Base-by-base conservation (phyloP, 73 alveolate genomes). In the Uronychia setigera region DNA sequence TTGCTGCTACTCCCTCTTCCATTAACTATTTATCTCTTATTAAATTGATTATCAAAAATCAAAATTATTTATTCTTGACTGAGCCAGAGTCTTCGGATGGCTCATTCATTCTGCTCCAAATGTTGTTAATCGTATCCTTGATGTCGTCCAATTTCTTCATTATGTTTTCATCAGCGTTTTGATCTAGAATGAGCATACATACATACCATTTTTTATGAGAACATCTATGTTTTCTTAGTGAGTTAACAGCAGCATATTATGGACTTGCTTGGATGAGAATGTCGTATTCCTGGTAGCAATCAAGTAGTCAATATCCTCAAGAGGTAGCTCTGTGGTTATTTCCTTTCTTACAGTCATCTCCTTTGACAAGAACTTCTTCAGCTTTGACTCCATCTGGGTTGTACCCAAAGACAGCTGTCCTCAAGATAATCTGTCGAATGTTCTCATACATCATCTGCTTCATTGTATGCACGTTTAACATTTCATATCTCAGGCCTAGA, bases 251-350 rank as follows among this genome's bases (percentile, higher is more conserved):
- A 46, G 19, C n/a, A 46, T 46, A 19, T 46, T 46, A 19, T 46
- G 67, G 67, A 46, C 67, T 46, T 46, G 67, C 67, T 46, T n/a
- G n/a, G n/a, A n/a, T n/a, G n/a, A n/a, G n/a, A n/a, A n/a, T 46
- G 5, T 46, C 67, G 67, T 46, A 5, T 5, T 46, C n/a, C 67
- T 19, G 5, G 67, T 46, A 11, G 67, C 19, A 11, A 5, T 46
- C 67, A 11, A 46, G 67, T 11, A 46, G 67, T n/a, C n/a, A n/a
- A n/a, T n/a, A n/a, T 19, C 19, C 67, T 46, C 19, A 5, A 46
- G 67, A 19, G 67, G 5, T 46, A 19, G 5, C 67, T 19, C 5
- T 5, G 5, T 46, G 67, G 67, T 11, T 5, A 19, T 46, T 19
- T 46, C 5, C n/a, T 19, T 5, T 46, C 67, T 11, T 5, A 46